These are phyloP conservation scores for Fusarium udum DNA, from an alignment of 2,329 filamentous ascomycete species.

Conservation along the genomic window DNA sequence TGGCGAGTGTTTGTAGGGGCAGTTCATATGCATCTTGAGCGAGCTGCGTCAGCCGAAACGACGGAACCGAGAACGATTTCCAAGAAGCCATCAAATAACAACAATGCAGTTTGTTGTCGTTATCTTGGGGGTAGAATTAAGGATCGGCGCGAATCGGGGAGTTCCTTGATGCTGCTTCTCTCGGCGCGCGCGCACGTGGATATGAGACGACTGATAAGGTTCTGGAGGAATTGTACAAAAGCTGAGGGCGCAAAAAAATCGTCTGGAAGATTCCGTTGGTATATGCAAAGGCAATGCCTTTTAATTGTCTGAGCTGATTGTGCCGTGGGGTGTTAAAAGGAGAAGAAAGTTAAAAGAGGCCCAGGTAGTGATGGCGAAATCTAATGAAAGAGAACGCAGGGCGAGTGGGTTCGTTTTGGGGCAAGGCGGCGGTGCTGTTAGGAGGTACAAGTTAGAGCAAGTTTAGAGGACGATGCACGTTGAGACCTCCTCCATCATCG, in stretches of 20 bases:
- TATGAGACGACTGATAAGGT: slow-evolving; percentile 13
- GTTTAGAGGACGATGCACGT: slow-evolving; percentile 24
- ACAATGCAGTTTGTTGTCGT: slow-evolving; percentile 4
- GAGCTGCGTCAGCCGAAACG: slow-evolving; percentile 55
- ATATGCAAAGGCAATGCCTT: neutral
- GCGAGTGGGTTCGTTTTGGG: slow-evolving; percentile 33
- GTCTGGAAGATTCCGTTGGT: neutral
- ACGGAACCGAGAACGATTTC: slow-evolving; percentile 53
- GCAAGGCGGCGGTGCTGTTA: slow-evolving; percentile 24
- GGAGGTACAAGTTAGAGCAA: slow-evolving; percentile 17
- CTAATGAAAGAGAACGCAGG: slow-evolving; percentile 13
- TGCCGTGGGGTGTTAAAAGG: neutral
- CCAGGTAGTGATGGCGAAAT: slow-evolving; percentile 22
- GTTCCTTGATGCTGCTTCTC: slow-evolving; percentile 19
- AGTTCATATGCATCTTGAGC: slow-evolving; percentile 53
- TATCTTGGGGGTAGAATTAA: slow-evolving; percentile 1
- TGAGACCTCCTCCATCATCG: slow-evolving; percentile 14
- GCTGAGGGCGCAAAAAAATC: neutral
- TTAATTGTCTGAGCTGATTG: slow-evolving; percentile 11
- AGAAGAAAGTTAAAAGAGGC: slow-evolving; percentile 1
- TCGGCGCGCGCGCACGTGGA: slow-evolving; percentile 6
- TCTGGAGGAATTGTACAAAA: neutral
- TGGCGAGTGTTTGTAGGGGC: slow-evolving; percentile 53
- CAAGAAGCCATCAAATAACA: slow-evolving; percentile 50
- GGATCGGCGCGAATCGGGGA: slow-evolving; percentile 23